Base-by-base conservation (phyloP, 257 asterid genomes). In the Solanum infundibuliforme region DNA sequence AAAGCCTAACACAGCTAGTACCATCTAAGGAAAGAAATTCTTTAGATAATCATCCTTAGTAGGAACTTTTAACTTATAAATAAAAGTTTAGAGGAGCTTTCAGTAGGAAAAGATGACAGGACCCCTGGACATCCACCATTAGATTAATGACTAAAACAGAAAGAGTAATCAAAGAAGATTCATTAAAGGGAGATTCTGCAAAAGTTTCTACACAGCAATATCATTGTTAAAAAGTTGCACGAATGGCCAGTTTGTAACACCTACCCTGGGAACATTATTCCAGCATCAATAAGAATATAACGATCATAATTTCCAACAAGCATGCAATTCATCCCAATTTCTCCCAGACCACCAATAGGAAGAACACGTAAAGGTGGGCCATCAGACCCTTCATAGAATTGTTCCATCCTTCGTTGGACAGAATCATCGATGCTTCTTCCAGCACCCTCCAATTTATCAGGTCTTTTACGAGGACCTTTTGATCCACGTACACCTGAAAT, bases 311-410 rank as follows among this genome's bases (percentile, higher is more conserved):
- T 95, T 75, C 99, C 99, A 41, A 97, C 95, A 21, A 97, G 96
- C 99, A 97, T 97, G 94, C 99, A 97, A 87, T 97, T 97, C 99
- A 97, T 97, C 93, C 99, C 99, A 48, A 97, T 97, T 93, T 97
- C 99, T 89, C 98, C 99, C 79, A 97, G 91, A 86, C 99, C 99
- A 48, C 99, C 99, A 92, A 97, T 96, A 66, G 99, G 99, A 58
- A 97, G 94, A 90, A 97, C 76, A 36, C 99, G 97, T 85, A 96
- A 88, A 84, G 99, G 99, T 1, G 99, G 99, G 58, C 99, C 99
- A 85, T 93, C 94, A 73, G 98, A 86, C 69, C 99, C 99, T 97
- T 97, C 99, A 83, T 96, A 95, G 88, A 97, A 96, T 89, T 94
- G 98, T 88, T 96, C 99, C 98, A 97, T 96, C 93, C 92, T 96